These are phyloP conservation scores for Coemansia sp. DNA, from an alignment of 192 early-diverging fungal genomes.

Conservation along the genomic window DNA sequence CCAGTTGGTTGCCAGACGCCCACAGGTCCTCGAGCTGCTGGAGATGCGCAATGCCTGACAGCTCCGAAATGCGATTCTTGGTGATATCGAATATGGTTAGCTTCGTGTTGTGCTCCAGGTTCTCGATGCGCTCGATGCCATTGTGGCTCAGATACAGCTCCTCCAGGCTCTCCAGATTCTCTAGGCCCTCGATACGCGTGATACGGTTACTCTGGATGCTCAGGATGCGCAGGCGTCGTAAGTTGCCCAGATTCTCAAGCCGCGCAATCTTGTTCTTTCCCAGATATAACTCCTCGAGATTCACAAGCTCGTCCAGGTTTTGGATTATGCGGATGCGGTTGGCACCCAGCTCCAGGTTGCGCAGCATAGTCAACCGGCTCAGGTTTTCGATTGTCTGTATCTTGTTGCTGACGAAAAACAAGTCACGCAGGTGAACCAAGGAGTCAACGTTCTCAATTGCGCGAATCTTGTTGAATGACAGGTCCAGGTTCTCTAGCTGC, in stretches of 20 bases:
- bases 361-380: slow-evolving; percentile 62
- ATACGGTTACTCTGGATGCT: slow-evolving; percentile 90
- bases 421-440: slow-evolving; percentile 63
- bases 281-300: slow-evolving; percentile 88
- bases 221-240: slow-evolving; percentile 68
- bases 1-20: slow-evolving; percentile 80
- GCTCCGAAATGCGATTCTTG: slow-evolving; percentile 70
- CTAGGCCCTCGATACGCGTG: slow-evolving; percentile 71
- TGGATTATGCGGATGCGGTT: slow-evolving; percentile 91
- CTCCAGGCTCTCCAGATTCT: slow-evolving; percentile 67
- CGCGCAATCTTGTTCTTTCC: slow-evolving; percentile 97
- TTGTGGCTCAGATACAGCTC: slow-evolving; percentile 95
- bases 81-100: slow-evolving; percentile 85
- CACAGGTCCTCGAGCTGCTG: slow-evolving; percentile 82
- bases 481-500: slow-evolving; percentile 72
- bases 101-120: slow-evolving; percentile 73
- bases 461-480: slow-evolving; percentile 96
- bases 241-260: slow-evolving; percentile 65
- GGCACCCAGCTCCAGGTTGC: slow-evolving; percentile 90
- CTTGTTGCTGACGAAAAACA: slow-evolving; percentile 95
- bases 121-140: slow-evolving; percentile 73
- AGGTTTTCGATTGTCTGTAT: slow-evolving; percentile 82
- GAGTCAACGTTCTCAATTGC: slow-evolving; percentile 67
- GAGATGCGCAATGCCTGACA: slow-evolving; percentile 75
- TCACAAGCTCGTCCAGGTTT: slow-evolving; percentile 75